phyloP scores from a whole-genome alignment of 106 monocot species.

The Apostasia shenzhenica region DNA sequence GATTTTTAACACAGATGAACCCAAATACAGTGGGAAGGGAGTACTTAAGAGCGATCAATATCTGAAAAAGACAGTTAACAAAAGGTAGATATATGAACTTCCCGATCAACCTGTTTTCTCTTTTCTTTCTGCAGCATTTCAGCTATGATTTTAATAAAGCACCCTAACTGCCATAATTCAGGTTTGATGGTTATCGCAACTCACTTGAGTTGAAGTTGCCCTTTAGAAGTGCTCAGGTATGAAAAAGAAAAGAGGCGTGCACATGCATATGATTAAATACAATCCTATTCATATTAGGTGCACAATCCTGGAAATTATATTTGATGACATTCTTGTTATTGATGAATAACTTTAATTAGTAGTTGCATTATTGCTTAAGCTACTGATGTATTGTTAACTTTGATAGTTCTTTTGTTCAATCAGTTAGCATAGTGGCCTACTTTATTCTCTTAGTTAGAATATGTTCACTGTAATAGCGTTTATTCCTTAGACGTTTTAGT shows the following conservation, averaged over 20 bases:
- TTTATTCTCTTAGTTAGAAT: too few species aligned
- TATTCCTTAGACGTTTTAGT: too few species aligned
- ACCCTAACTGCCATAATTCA: slow-evolving; percentile 9
- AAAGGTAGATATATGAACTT: slow-evolving; percentile 30
- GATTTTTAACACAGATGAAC: slow-evolving; percentile 78
- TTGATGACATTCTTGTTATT: too few species aligned
- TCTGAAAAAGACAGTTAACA: slow-evolving; percentile 41
- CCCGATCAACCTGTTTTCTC: not conserved
- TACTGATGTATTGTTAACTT: too few species aligned
- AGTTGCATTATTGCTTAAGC: too few species aligned
- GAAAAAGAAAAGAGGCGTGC: not conserved
- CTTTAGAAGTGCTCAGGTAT: slow-evolving; percentile 75
- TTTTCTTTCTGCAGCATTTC: not conserved
- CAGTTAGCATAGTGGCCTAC: too few species aligned
- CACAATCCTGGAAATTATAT: too few species aligned
- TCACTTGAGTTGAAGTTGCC: slow-evolving; percentile 61
- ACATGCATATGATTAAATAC: not conserved
- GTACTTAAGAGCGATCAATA: slow-evolving; percentile 28
- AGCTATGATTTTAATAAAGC: not conserved
- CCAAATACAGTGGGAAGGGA: slow-evolving; percentile 63
- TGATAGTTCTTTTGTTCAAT: too few species aligned
- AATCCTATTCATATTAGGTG: not conserved
- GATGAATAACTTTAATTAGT: too few species aligned
- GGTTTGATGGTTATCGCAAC: slow-evolving; percentile 59
- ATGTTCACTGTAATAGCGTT: too few species aligned